Conservation (phyloP, 805 yeast genomes). For the Priceomyces castillae region DNA sequence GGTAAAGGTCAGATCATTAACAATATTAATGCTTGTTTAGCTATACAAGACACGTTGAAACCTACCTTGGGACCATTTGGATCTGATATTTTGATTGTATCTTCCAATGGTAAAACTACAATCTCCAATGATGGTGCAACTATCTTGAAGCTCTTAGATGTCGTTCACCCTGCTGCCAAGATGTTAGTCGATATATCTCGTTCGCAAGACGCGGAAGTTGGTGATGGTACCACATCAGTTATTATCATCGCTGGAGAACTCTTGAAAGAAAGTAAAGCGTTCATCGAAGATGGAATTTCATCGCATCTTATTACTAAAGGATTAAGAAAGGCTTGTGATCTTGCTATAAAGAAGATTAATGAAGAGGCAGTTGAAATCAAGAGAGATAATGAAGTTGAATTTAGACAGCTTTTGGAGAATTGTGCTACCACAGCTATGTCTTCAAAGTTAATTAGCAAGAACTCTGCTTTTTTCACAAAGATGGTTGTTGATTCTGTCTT, state of each 20-base stretch:
- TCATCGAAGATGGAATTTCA: slow-evolving; percentile 95
- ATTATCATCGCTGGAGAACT: slow-evolving; percentile 94
- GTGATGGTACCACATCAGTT: slow-evolving; percentile 98
- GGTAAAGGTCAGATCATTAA: slow-evolving; percentile 95
- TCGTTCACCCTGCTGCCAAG: slow-evolving; percentile 98
- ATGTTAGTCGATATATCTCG: slow-evolving; percentile 91
- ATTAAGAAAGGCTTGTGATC: slow-evolving; percentile 72
- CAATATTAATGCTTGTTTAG: slow-evolving; percentile 94
- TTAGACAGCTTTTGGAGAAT: slow-evolving; percentile 76
- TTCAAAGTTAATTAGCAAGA: slow-evolving; percentile 84
- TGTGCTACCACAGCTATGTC: slow-evolving; percentile 98
- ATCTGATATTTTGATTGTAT: slow-evolving; percentile 88
- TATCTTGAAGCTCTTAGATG: slow-evolving; percentile 83
- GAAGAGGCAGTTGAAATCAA: slow-evolving; percentile 74
- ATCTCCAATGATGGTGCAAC: slow-evolving; percentile 99
- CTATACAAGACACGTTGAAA: slow-evolving; percentile 91
- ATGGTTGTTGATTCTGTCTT: slow-evolving; percentile 97
- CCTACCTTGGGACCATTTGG: slow-evolving; percentile 98
- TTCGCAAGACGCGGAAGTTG: slow-evolving; percentile 97
- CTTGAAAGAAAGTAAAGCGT: slow-evolving; percentile 82
- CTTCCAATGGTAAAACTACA: slow-evolving; percentile 80
- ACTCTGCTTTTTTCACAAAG: slow-evolving; percentile 85
- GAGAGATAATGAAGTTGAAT: slow-evolving; percentile 48
- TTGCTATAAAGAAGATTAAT: slow-evolving; percentile 69
- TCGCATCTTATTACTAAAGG: slow-evolving; percentile 88